A percentile compares a stretch with the other conserved stretches of the same genome.
These are phyloP conservation scores for Circinella umbellata DNA, from an alignment of 371 early-diverging fungal species.

Conservation along the genomic window DNA sequence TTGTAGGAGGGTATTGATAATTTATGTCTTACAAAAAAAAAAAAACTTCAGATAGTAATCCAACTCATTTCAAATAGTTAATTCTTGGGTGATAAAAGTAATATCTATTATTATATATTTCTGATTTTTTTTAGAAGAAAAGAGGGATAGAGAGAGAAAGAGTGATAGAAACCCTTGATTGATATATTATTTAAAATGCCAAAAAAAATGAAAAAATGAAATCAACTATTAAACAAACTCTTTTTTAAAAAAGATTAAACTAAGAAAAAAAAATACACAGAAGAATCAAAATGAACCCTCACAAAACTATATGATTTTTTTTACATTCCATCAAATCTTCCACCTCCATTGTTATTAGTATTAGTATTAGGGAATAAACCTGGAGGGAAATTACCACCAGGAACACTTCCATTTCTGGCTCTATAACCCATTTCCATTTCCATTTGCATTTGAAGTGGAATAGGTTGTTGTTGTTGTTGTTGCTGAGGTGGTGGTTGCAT, in stretches of 20 bases:
- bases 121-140: too few relatives aligned
- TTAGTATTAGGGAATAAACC: slow-evolving; percentile 20
- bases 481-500: slow-evolving; percentile 9
- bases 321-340: slow-evolving; percentile 14
- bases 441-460: slow-evolving; percentile 18
- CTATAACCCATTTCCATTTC: slow-evolving; percentile 22
- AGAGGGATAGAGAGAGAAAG: too few relatives aligned
- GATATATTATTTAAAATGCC: neutral
- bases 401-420: slow-evolving; percentile 10
- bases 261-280: slow-evolving; percentile 2
- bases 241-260: neutral
- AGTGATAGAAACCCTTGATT: too few relatives aligned
- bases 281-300: neutral
- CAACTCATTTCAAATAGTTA: too few relatives aligned
- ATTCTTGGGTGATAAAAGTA: too few relatives aligned
- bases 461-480: slow-evolving; percentile 25
- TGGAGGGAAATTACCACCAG: slow-evolving; percentile 19
- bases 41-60: too few relatives aligned
- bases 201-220: neutral
- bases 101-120: too few relatives aligned
- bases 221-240: too few relatives aligned
- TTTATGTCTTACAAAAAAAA: too few relatives aligned
- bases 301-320: neutral
- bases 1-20: too few relatives aligned
- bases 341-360: neutral